phyloP scores from a whole-genome alignment of 169 alveolate species.

The Cryptosporidium muris region DNA sequence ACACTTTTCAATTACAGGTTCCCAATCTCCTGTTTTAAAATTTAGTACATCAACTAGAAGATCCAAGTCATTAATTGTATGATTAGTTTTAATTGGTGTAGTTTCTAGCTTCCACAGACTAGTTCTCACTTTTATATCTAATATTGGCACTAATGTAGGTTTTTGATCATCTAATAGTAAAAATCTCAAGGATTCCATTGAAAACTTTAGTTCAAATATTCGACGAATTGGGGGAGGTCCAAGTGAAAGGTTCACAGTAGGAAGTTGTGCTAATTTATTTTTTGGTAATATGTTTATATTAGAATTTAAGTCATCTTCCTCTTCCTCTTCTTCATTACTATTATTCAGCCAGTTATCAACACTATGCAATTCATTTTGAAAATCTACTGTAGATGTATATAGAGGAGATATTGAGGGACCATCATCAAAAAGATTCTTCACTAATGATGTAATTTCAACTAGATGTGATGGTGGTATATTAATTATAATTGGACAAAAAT shows the following conservation, averaged over 20 bases:
- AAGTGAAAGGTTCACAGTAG: neutral
- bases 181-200: slow-evolving; percentile 1
- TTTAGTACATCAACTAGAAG: slow-evolving; percentile 25
- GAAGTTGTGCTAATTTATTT: neutral
- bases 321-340: slow-evolving; percentile 7
- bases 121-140: slow-evolving; percentile 26
- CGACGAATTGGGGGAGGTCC: slow-evolving; percentile 71
- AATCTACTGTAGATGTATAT: slow-evolving; percentile 23
- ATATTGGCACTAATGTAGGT: neutral
- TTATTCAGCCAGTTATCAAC: neutral
- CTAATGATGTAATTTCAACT: neutral
- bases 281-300: neutral
- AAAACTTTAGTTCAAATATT: slow-evolving; percentile 14
- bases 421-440: slow-evolving; percentile 39
- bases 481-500: slow-evolving; percentile 7
- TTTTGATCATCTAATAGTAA: slow-evolving; percentile 7
- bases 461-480: slow-evolving; percentile 20
- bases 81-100: slow-evolving; percentile 48
- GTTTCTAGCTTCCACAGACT: slow-evolving; percentile 55
- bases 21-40: slow-evolving; percentile 42
- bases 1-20: slow-evolving; percentile 52
- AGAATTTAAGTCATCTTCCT: neutral
- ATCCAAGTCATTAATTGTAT: slow-evolving; percentile 26
- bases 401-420: slow-evolving; percentile 64
- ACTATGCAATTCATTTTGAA: neutral